Base-by-base conservation (phyloP, 352 stramenopile species). In the Pythium angustatum region DNA sequence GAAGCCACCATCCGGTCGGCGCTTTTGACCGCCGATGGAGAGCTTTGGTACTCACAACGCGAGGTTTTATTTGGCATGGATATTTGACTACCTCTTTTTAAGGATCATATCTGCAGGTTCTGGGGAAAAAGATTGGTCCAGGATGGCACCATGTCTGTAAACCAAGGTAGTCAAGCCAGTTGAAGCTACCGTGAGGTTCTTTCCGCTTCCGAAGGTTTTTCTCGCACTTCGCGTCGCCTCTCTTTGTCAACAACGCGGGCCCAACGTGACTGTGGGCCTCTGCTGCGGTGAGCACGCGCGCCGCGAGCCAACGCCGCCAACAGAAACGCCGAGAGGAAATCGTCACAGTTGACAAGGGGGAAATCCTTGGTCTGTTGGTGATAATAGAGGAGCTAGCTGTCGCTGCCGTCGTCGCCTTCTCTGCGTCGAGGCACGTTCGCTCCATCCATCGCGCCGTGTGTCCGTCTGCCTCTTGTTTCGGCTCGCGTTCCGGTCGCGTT, bases 121-220 rank as follows among this genome's bases (percentile, higher is more conserved):
- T 26, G 40, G 17, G 34, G 28, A n/a, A 2, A 28, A 21, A 17
- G 14, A 11, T 30, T 52, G n/a, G n/a, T n/a, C n/a, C n/a, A 0
- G 2, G 17, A 22, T 57, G 19, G 33, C 28, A 55, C 53, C 48
- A 60, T 61, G 43, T 62, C 51, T 17, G 24, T 71, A 71, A 66
- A 59, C 11, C 1, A 6, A 71, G 52, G 56, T 10, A 11, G 5
- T 1, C 5, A 12, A n/a, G 56, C 4, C 64, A 36, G 40, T 71
- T 71, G 64, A 71, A 71, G 64, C 56, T 62, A 19, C 21, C 17
- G 3, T 22, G 43, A 71, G 64, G 64, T 71, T 65, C 52, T 71
- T 62, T 24, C 15, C 0, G 0, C 27, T 33, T 8, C 21, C 60
- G 34, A 60, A 69, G 62, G 62, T 69, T 69, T 69, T 69, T 69